Evolutionary conservation across 2,329 filamentous ascomycete genomes (phyloP).

Genomic region (Alternaria angustiovoidea): DNA sequence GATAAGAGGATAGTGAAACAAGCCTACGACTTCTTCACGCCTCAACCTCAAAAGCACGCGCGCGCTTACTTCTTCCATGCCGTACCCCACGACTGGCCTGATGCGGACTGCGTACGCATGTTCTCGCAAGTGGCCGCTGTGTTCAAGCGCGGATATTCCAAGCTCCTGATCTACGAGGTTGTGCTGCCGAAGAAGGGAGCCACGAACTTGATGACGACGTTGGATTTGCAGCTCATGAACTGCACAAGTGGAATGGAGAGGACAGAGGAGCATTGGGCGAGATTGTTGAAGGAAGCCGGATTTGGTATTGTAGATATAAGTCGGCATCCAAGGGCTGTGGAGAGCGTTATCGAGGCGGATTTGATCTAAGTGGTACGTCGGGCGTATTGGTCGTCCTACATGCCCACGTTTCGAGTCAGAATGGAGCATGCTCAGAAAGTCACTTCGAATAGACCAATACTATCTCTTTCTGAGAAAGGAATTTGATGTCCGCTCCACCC

Average conservation of each 20-base stretch:
- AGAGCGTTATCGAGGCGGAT: constrained; percentile 11
- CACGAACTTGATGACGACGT: constrained; percentile 7
- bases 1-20: constrained; percentile 10
- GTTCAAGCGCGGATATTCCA: constrained; percentile 7
- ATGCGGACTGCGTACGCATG: constrained; percentile 8
- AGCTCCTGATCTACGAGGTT: constrained; percentile 10
- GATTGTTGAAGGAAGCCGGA: not conserved
- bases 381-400: not conserved
- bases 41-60: constrained; percentile 5
- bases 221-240: constrained; percentile 14
- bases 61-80: constrained; percentile 10
- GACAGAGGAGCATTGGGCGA: constrained; percentile 7
- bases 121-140: constrained; percentile 5
- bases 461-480: not conserved
- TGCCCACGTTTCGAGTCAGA: not conserved
- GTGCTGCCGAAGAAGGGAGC: constrained; percentile 8
- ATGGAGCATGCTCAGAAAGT: not conserved
- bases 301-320: constrained; percentile 3
- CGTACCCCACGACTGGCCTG: constrained; percentile 5
- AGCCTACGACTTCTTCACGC: constrained; percentile 12
- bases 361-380: not conserved
- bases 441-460: not conserved
- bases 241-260: constrained; percentile 9
- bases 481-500: not conserved
- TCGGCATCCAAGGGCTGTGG: constrained; percentile 6